Conservation (phyloP, 2,329 filamentous ascomycete species). For the Aspergillus texensis region DNA sequence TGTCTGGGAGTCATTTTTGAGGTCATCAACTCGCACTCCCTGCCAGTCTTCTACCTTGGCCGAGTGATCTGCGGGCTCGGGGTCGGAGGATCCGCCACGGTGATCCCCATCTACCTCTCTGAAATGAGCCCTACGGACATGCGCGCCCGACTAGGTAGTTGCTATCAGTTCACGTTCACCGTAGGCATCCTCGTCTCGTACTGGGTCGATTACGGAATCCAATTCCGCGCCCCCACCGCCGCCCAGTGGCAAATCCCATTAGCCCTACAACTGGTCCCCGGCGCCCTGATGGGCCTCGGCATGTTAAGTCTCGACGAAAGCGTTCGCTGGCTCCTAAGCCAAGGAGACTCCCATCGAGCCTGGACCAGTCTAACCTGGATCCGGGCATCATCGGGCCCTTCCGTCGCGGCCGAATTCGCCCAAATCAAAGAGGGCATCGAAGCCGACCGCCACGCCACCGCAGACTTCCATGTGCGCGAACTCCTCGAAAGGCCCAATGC, state of each 20-base stretch:
- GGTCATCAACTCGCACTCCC: constrained; percentile 49
- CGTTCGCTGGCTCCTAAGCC: constrained; percentile 54
- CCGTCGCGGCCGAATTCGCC: constrained; percentile 49
- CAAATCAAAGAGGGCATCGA: constrained; percentile 54
- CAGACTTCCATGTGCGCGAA: constrained; percentile 48
- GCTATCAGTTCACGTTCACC: constrained; percentile 56
- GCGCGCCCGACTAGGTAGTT: constrained; percentile 52
- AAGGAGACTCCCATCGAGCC: constrained; percentile 49
- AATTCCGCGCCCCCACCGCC: constrained; percentile 29
- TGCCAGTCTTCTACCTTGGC: constrained; percentile 50
- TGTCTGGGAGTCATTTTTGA: constrained; percentile 51
- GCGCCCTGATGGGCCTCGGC: constrained; percentile 51
- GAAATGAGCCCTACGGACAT: constrained; percentile 52
- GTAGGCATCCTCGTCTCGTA: constrained; percentile 56
- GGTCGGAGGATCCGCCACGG: constrained; percentile 50
- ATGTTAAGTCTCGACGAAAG: constrained; percentile 55
- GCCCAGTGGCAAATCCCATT: constrained; percentile 61
- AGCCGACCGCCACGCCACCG: constrained; percentile 48
- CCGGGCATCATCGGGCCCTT: constrained; percentile 46
- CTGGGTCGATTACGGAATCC: constrained; percentile 55
- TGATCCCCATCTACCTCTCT: constrained; percentile 48
- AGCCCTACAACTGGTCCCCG: constrained; percentile 54
- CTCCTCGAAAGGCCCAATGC: constrained; percentile 51
- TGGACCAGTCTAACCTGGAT: constrained; percentile 56
- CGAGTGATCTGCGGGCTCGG: constrained; percentile 53